Base-by-base conservation (phyloP, 2,329 filamentous ascomycete species). In the Aspergillus glaucus region DNA sequence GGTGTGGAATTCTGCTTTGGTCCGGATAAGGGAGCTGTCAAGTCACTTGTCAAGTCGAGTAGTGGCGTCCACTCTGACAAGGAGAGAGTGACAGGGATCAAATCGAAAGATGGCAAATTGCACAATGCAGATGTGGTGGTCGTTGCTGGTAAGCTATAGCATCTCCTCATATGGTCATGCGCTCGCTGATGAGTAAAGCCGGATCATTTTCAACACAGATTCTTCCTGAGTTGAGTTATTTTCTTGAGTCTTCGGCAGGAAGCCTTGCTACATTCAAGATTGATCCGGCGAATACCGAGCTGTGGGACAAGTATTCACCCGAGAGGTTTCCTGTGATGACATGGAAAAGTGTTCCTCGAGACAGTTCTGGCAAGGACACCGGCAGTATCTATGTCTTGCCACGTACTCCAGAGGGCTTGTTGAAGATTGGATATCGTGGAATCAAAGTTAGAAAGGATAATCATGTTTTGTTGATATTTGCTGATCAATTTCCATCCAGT, bases 251-350 rank as follows among this genome's bases (percentile, higher is more conserved):
- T 28, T 28, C 26, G 10, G 26, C 26, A 9, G 26, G 26, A 28
- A 28, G 26, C 26, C 26, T 28, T 28, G 62, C 58, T 6, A 65
- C 54, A 0, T 64, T 63, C 42, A 62, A 60, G 43, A 61, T 65
- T 40, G 57, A 61, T 28, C 32, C 49, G 32, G 46, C 6, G 0
- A 50, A 61, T 44, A 54, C 36, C 5, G 45, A 50, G 0, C 53
- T 67, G 9, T 66, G 64, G 64, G 55, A 65, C 3, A 66, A 66
- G 42, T 67, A 66, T 42, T 64, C 63, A 1, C 63, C 64, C 0
- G 60, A 66, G 39, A 52, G 52, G 2, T 66, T 66, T 39, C 62
- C 64, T 1, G 64, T 65, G 3, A 55, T 67, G 8, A 64, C 62
- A 0, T 67, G 64, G 64, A 66, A 61, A 44, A 64, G 58, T 42